Conservation (phyloP, 257 asterid species). For the Solanum megistacrolobum region DNA sequence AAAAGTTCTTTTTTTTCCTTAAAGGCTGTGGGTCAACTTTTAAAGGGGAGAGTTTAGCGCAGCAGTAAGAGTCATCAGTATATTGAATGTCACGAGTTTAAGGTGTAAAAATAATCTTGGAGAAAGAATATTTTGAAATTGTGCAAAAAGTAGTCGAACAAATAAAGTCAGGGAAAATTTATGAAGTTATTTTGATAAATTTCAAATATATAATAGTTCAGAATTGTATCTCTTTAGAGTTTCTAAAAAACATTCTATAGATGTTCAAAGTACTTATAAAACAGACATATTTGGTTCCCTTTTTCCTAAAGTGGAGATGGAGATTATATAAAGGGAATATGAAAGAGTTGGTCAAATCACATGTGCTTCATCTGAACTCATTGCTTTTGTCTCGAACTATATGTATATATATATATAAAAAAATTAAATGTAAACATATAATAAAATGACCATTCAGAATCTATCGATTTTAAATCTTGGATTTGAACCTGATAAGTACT, state of each 20-base stretch:
- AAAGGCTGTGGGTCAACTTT: not conserved
- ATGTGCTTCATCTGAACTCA: not conserved
- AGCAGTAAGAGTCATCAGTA: not conserved
- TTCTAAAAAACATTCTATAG: too few species aligned
- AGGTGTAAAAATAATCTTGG: not conserved
- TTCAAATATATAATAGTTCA: not conserved
- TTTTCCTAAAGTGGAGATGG: not conserved
- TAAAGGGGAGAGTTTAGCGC: not conserved
- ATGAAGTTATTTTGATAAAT: not conserved
- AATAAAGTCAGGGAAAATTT: not conserved
- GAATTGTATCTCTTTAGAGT: not conserved
- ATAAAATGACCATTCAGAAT: not conserved
- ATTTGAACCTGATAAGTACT: accelerated
- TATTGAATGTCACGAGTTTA: not conserved
- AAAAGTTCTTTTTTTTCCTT: too few species aligned
- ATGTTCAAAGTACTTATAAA: not conserved
- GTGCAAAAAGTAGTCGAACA: not conserved
- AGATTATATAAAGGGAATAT: not conserved
- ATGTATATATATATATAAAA: not conserved
- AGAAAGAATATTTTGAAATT: not conserved
- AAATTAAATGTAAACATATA: not conserved
- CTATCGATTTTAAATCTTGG: not conserved
- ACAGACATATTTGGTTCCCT: not conserved
- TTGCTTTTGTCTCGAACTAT: not conserved
- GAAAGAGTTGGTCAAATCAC: not conserved